Percentiles rank a stretch among this genome's conserved stretches.
Conservation (phyloP, 2,329 filamentous ascomycete genomes). For the Penicillium paneum region DNA sequence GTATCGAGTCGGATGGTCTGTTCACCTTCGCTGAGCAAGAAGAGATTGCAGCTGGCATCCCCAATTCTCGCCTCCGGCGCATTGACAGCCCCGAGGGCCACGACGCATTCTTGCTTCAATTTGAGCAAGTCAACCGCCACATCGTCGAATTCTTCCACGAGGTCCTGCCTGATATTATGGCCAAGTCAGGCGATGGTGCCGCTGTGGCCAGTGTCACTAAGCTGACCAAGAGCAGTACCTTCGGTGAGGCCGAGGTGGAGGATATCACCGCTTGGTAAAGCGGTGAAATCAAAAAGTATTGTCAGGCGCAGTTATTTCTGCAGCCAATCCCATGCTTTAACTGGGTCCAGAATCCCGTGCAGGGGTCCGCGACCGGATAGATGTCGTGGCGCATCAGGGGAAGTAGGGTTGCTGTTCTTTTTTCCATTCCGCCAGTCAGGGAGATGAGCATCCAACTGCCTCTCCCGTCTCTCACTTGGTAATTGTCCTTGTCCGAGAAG, state of each 20-base stretch:
- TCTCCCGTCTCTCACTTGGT: slow-evolving; percentile 34
- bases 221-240: slow-evolving; percentile 81
- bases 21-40: slow-evolving; percentile 98
- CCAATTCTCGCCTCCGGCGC: slow-evolving; percentile 70
- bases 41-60: slow-evolving; percentile 79
- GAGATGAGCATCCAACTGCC: slow-evolving; percentile 44
- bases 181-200: slow-evolving; percentile 50
- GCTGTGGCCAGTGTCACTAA: slow-evolving; percentile 57
- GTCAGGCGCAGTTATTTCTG: slow-evolving; percentile 30
- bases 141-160: slow-evolving; percentile 79
- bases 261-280: slow-evolving; percentile 90
- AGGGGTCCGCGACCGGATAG: slow-evolving; percentile 5
- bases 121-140: slow-evolving; percentile 92
- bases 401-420: slow-evolving; percentile 37
- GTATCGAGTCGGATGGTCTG: slow-evolving; percentile 91
- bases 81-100: slow-evolving; percentile 96
- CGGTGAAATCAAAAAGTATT: not conserved
- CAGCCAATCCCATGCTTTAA: slow-evolving; percentile 21
- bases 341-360: slow-evolving; percentile 6
- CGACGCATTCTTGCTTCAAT: slow-evolving; percentile 93
- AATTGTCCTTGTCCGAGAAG: slow-evolving; percentile 25
- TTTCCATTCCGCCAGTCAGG: slow-evolving; percentile 38
- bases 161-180: slow-evolving; percentile 85
- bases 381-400: slow-evolving; percentile 24
- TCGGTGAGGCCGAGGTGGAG: slow-evolving; percentile 92